phyloP scores from a whole-genome alignment of 495 filamentous ascomycete species.

The Cudoniella acicularis region DNA sequence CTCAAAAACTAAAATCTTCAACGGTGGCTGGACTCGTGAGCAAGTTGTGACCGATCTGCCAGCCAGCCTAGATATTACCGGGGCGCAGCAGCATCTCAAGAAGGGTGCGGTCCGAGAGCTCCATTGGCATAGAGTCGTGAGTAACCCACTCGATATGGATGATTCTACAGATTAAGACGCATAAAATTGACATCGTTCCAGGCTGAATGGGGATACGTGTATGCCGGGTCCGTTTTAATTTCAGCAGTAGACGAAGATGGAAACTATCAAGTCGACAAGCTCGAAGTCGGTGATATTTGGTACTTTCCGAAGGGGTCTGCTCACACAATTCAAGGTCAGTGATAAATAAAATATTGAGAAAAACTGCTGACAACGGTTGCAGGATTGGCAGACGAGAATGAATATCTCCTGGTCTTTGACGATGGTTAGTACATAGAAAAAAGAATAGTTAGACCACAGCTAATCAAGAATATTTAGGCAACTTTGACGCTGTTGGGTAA shows the following conservation, averaged over 20 bases:
- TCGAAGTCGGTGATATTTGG: slow-evolving; percentile 61
- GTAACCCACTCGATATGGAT: slow-evolving; percentile 11
- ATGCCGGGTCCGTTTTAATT: slow-evolving; percentile 51
- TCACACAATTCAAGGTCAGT: slow-evolving; percentile 48
- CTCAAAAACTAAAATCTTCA: slow-evolving; percentile 55
- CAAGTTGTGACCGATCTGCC: slow-evolving; percentile 60
- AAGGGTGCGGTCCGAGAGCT: slow-evolving; percentile 61
- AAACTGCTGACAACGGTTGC: neutral
- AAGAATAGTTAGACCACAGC: slow-evolving; percentile 26
- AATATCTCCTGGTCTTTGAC: slow-evolving; percentile 64
- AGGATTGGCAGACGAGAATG: slow-evolving; percentile 56
- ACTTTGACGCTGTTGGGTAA: slow-evolving; percentile 39
- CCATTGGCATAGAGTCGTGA: slow-evolving; percentile 63
- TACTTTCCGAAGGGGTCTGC: slow-evolving; percentile 64
- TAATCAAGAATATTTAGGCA: slow-evolving; percentile 10
- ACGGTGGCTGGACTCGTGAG: slow-evolving; percentile 61
- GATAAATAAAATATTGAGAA: neutral
- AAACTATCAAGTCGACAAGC: slow-evolving; percentile 47
- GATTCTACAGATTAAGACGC: neutral
- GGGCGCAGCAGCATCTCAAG: slow-evolving; percentile 59
- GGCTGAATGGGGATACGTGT: slow-evolving; percentile 66
- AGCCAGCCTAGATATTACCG: slow-evolving; percentile 56
- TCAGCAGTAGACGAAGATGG: slow-evolving; percentile 60
- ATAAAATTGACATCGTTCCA: slow-evolving; percentile 21
- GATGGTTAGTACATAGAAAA: slow-evolving; percentile 51